Conservation (phyloP, 139 green algal genomes). For the Tetraselmis striata region DNA sequence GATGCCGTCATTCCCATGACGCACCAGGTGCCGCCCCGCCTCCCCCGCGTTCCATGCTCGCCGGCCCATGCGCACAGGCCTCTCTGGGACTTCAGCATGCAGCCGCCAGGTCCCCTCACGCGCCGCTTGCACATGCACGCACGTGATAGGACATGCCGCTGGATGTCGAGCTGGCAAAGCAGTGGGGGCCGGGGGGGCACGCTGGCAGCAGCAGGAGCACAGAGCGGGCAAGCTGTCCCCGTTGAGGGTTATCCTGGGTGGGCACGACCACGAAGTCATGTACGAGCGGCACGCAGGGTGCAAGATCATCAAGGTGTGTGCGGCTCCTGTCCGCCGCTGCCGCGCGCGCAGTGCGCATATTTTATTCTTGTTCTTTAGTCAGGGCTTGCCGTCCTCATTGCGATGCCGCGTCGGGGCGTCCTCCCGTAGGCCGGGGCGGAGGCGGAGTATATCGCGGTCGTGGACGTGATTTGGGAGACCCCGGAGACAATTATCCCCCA, state of each 20-base stretch:
- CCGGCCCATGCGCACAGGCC: too few relatives aligned
- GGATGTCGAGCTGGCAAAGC: neutral
- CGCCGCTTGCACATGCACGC: too few relatives aligned
- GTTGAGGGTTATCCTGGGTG: neutral
- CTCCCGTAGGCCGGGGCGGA: neutral
- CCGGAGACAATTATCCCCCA: neutral
- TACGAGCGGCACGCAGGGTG: neutral
- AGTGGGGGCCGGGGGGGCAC: neutral
- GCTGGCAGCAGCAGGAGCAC: neutral
- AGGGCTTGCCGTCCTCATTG: too few relatives aligned
- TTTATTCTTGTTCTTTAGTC: too few relatives aligned
- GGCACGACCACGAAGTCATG: neutral
- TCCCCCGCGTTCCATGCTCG: too few relatives aligned
- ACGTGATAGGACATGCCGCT: neutral
- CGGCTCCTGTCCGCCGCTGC: neutral
- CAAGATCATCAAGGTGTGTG: neutral
- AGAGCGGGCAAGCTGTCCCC: neutral
- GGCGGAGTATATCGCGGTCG: neutral
- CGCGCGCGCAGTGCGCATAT: too few relatives aligned
- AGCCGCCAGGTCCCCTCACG: too few relatives aligned
- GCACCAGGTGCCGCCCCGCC: too few relatives aligned
- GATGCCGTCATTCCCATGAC: neutral
- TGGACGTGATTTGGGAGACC: neutral
- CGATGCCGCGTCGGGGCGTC: too few relatives aligned
- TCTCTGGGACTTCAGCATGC: too few relatives aligned